Evolutionary conservation across 2,329 filamentous ascomycete genomes (phyloP), one percentile per base, ranked within the genome.

Genomic region (Epichloe amarillans): DNA sequence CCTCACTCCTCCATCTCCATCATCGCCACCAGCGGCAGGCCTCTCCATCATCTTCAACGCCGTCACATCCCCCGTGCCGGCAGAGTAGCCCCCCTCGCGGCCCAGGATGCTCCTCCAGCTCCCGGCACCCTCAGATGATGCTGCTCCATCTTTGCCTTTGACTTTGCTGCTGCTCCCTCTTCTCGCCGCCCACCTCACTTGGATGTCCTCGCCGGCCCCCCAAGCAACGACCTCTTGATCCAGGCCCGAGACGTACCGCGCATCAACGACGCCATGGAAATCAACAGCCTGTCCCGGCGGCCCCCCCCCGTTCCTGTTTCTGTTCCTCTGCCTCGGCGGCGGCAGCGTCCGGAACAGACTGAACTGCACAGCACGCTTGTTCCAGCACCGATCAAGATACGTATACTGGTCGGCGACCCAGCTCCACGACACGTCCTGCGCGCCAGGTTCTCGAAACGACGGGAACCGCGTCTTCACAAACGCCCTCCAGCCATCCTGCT

Each of bases 311-410:
- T 15, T 57, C 2, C 54, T 57, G 0, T 53, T 44, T 35, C 56
- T 57, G 51, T 48, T 39, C 56, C 55, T 14, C 48, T 53, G 17
- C 44, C 49, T 1, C 36, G 45, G 26, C 37, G 45, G 26, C 41
- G 4, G 8, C 46, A 21, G 37, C 44, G n/a, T 10, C 52, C 51
- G 48, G 17, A 65, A 58, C 30, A 61, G 53, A 42, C 55, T 61
- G 14, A 67, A 60, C 46, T 65, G 64, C 51, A 77, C 68, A 15
- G 66, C 64, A 19, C 73, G 69, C 48, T 67, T 69, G 46, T 78
- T 75, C 76, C 76, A 79, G 56, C 72, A 74, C 5, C 74, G 68
- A 30, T 72, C 70, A 50, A 77, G 70, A 55, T 71, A 72, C 0
- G 76, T 77, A 42, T 77, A 59, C 0, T 66, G 68, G 26, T 71